phyloP scores from a whole-genome alignment of 495 filamentous ascomycete genomes.

The Recurvomyces mirabilis region DNA sequence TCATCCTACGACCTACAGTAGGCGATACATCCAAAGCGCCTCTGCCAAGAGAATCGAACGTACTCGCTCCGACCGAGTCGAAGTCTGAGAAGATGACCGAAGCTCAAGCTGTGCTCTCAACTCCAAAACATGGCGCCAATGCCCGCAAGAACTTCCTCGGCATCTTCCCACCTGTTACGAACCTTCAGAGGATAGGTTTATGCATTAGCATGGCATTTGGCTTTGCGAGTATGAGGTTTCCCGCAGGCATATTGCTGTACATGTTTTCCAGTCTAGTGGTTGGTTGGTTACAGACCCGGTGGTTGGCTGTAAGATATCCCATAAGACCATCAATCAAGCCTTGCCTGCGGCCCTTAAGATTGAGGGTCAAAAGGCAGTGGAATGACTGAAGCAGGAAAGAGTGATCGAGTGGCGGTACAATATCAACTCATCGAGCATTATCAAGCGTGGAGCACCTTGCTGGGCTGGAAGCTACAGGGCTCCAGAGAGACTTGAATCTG shows the following conservation, averaged over 20 bases:
- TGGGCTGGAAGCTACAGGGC: too few species aligned
- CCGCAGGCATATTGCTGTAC: conserved; percentile 17
- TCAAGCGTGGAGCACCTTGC: too few species aligned
- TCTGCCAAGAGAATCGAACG: not conserved
- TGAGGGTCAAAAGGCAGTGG: not conserved
- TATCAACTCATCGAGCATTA: too few species aligned
- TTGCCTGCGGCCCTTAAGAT: conserved; percentile 2
- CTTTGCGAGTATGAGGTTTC: not conserved
- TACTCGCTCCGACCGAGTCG: too few species aligned
- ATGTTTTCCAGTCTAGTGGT: conserved; percentile 8
- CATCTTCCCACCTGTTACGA: conserved; percentile 3
- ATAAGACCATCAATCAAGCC: conserved; percentile 8
- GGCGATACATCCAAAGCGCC: not conserved
- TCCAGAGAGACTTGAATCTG: too few species aligned
- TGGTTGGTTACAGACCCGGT: conserved; percentile 4
- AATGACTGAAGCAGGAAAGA: not conserved
- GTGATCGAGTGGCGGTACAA: too few species aligned
- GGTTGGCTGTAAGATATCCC: conserved; percentile 6
- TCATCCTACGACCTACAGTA: conserved; percentile 36
- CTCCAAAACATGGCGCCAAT: too few species aligned
- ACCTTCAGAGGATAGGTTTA: conserved; percentile 3
- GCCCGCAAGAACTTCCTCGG: not conserved
- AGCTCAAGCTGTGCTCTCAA: too few species aligned
- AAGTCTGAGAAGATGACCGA: too few species aligned
- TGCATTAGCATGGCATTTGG: not conserved